Evolutionary conservation across 75 land plant genomes (phyloP).

Genomic region (Isoetes taiwanensis): DNA sequence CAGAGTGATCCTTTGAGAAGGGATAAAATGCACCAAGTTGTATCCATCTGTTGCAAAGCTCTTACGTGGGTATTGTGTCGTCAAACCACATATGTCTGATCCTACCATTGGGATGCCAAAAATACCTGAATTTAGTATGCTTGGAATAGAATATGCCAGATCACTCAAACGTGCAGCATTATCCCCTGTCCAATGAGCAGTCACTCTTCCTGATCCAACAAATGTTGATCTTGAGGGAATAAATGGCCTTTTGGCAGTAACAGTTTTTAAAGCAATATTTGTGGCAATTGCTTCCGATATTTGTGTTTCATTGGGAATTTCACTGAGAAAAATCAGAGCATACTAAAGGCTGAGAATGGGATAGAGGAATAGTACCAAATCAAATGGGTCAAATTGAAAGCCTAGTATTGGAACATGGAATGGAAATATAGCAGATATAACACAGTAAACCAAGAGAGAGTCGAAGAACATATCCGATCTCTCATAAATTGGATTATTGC

Average conservation of each 20-base stretch:
- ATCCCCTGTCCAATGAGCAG: slow-evolving; percentile 15
- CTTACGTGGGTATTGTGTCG: not conserved
- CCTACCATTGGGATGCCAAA: slow-evolving; percentile 15
- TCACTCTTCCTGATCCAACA: slow-evolving; percentile 7
- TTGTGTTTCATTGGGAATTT: no score
- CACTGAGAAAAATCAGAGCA: no score
- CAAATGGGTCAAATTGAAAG: no score
- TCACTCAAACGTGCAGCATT: slow-evolving; percentile 14
- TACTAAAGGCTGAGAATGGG: no score
- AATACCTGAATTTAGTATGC: slow-evolving; percentile 9
- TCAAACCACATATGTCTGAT: slow-evolving; percentile 9
- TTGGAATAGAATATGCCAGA: slow-evolving; percentile 11
- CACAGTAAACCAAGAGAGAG: no score
- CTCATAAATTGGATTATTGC: no score
- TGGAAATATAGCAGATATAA: no score
- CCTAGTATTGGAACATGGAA: no score
- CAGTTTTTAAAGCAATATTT: slow-evolving; percentile 31
- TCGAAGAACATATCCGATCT: no score
- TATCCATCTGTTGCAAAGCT: slow-evolving; percentile 15
- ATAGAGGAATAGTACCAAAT: no score
- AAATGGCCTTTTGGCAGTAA: slow-evolving; percentile 11
- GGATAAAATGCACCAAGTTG: slow-evolving; percentile 17
- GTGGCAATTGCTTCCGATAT: slow-evolving; percentile 51
- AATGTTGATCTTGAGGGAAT: slow-evolving; percentile 10
- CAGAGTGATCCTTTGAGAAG: slow-evolving; percentile 10